These are phyloP conservation scores for Pelargonium nanum DNA, from an alignment of 345 rosid species.

Conservation along the genomic window DNA sequence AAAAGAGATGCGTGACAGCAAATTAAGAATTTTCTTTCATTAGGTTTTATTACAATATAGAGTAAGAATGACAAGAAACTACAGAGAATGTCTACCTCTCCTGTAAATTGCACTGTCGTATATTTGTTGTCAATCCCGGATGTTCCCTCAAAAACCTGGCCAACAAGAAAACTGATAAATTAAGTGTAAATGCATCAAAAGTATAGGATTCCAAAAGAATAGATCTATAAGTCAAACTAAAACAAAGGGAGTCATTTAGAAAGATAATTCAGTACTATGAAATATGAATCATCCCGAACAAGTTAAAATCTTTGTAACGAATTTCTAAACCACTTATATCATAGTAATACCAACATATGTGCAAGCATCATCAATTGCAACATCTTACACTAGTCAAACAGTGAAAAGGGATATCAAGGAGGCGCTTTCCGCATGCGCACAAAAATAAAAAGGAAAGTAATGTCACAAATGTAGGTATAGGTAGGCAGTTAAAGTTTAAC, in stretches of 20 bases:
- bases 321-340: background rate
- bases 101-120: conserved; percentile 89
- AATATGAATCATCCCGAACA: background rate
- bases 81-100: conserved; percentile 48
- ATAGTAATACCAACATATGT: background rate
- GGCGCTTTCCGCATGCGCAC: too few relatives aligned
- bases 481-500: too few relatives aligned
- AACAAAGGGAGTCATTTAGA: background rate
- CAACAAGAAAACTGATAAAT: conserved; percentile 6
- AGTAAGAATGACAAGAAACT: background rate
- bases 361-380: background rate
- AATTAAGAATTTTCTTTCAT: background rate
- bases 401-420: too few relatives aligned
- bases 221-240: background rate
- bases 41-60: background rate
- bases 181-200: background rate
- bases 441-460: too few relatives aligned
- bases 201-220: background rate
- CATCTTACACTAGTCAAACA: background rate
- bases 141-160: conserved; percentile 88
- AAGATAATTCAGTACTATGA: background rate
- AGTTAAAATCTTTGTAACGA: background rate
- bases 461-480: too few relatives aligned
- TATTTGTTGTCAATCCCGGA: conserved; percentile 89
- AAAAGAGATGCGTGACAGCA: background rate